A percentile compares a stretch with the other conserved stretches of the same genome.
Conservation (phyloP, 768 basidiomycete genomes). For the Auricularia sp. region DNA sequence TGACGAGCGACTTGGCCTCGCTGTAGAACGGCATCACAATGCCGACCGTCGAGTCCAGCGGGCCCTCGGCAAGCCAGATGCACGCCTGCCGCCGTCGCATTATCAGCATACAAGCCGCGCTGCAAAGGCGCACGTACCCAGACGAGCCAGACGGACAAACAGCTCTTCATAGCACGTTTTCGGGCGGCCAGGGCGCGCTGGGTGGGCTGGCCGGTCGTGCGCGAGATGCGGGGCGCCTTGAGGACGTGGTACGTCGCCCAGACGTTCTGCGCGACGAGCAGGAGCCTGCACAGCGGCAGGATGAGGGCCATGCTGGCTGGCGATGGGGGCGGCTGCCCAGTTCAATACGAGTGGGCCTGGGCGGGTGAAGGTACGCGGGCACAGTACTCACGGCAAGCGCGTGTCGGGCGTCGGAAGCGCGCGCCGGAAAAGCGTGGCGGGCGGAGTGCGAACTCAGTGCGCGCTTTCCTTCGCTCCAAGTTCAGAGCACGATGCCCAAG, state of each 20-base stretch:
- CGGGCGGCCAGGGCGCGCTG: conserved; percentile 61
- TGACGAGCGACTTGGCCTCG: conserved; percentile 63
- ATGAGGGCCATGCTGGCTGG: conserved; percentile 50
- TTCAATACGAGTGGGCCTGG: neutral
- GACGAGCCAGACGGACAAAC: conserved; percentile 74
- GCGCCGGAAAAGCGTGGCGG: neutral
- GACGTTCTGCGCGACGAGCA: conserved; percentile 67
- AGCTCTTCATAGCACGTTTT: conserved; percentile 80
- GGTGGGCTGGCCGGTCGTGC: conserved; percentile 25
- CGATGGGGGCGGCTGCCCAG: neutral
- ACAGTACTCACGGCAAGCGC: neutral
- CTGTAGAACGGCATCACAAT: conserved; percentile 77
- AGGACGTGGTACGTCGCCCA: conserved; percentile 81
- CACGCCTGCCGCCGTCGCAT: conserved; percentile 9
- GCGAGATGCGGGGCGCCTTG: conserved; percentile 49
- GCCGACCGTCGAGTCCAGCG: conserved; percentile 52
- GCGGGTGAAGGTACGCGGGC: neutral
- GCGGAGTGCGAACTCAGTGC: neutral
- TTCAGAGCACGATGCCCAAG: conserved; percentile 62
- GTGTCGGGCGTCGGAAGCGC: neutral
- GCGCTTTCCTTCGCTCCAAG: neutral
- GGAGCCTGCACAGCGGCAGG: conserved; percentile 52
- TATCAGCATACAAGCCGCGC: conserved; percentile 7
- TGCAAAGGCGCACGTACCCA: conserved; percentile 45
- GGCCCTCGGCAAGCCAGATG: conserved; percentile 68